These are phyloP conservation scores for Leccinellum rugosiceps DNA, from an alignment of 768 basidiomycete genomes.

Conservation along the genomic window DNA sequence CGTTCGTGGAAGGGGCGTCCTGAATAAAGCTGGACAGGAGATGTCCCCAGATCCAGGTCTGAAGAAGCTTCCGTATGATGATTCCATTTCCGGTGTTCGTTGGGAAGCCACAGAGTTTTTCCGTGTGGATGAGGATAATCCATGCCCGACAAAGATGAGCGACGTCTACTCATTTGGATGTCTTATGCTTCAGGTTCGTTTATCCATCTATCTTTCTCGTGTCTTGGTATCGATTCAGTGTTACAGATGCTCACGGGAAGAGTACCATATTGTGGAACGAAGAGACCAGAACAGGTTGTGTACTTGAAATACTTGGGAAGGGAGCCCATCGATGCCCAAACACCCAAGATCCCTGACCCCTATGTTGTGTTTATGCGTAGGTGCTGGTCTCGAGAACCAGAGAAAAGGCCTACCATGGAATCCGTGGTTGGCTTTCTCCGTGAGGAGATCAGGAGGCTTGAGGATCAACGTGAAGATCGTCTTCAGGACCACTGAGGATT, in stretches of 20 bases:
- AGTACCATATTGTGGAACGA: conserved; percentile 8
- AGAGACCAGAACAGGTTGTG: conserved; percentile 10
- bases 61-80: neutral
- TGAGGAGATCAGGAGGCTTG: conserved; percentile 1
- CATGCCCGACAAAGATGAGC: conserved; percentile 8
- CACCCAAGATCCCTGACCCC: conserved; percentile 1
- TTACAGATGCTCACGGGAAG: conserved; percentile 7
- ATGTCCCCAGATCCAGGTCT: neutral
- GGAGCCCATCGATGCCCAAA: conserved; percentile 11
- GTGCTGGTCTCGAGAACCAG: conserved; percentile 11
- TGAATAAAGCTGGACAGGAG: neutral
- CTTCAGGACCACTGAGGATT: neutral
- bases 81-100: conserved; percentile 3
- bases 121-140: neutral
- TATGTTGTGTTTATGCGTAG: conserved; percentile 3
- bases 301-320: conserved; percentile 13
- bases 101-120: conserved; percentile 15
- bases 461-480: neutral
- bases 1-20: neutral
- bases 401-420: conserved; percentile 11
- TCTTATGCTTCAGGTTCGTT: conserved; percentile 15
- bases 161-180: conserved; percentile 16
- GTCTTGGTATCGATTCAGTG: neutral
- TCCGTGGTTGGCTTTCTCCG: neutral
- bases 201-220: neutral